Evolutionary conservation across 345 rosid genomes (phyloP).

Genomic region (Melaleuca alternifolia): DNA sequence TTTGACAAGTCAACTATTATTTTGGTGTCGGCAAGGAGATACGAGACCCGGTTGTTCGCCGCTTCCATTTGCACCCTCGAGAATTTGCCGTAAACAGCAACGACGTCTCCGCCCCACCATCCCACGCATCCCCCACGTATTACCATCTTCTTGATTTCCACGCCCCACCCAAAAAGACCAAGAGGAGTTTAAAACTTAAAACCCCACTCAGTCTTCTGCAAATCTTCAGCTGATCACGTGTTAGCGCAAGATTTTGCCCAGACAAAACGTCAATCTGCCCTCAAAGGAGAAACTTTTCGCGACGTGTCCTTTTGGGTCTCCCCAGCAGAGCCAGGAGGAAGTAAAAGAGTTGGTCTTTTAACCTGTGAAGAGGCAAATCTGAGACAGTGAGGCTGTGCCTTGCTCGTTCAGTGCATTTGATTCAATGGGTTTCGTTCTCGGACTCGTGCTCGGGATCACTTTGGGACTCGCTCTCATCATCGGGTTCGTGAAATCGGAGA

Average conservation of each 20-base stretch:
- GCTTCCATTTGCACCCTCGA: neutral
- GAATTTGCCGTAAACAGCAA: neutral
- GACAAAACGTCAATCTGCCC: neutral
- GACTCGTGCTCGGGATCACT: conserved; percentile 54
- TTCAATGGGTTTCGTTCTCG: conserved; percentile 54
- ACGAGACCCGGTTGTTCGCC: neutral
- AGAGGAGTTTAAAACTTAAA: neutral
- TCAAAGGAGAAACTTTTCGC: neutral
- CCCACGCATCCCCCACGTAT: neutral
- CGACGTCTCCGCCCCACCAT: neutral
- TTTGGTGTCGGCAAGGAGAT: neutral
- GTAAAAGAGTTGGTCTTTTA: neutral
- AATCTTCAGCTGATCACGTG: neutral
- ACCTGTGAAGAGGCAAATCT: neutral
- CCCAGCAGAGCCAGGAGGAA: neutral
- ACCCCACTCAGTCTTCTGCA: neutral
- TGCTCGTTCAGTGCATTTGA: neutral
- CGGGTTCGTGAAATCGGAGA: conserved; percentile 72
- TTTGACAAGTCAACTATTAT: neutral
- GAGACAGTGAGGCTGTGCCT: neutral
- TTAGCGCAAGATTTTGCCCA: neutral
- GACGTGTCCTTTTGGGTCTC: neutral
- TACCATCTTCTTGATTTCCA: neutral
- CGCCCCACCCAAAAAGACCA: neutral
- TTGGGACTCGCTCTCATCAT: conserved; percentile 61